Conservation (phyloP, 176 grass and related monocot genomes). For the Triticum turgidum region DNA sequence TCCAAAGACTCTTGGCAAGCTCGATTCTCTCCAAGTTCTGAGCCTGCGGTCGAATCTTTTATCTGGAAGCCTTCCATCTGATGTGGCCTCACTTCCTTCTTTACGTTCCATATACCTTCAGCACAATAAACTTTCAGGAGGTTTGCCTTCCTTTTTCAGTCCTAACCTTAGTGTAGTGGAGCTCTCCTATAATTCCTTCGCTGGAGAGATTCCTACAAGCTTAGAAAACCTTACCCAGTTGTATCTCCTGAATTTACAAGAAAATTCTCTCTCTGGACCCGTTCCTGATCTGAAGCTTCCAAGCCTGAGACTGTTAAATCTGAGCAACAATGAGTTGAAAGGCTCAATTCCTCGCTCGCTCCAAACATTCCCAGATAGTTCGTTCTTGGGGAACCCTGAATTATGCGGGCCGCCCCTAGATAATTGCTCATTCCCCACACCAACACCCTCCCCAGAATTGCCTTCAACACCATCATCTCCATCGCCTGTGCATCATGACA, state of each 20-base stretch:
- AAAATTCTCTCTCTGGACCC: constrained; percentile 67
- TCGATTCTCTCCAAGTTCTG: constrained; percentile 69
- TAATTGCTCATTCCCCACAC: constrained; percentile 58
- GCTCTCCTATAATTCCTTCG: constrained; percentile 86
- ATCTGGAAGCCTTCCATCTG: constrained; percentile 63
- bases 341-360: constrained; percentile 70
- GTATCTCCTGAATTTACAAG: constrained; percentile 58
- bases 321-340: constrained; percentile 81
- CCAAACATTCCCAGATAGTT: constrained; percentile 52
- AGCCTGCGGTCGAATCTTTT: constrained; percentile 87
- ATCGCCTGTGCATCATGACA: constrained; percentile 23
- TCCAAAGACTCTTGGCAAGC: constrained; percentile 69
- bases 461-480: constrained; percentile 31
- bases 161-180: constrained; percentile 57
- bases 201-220: constrained; percentile 47
- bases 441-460: constrained; percentile 33
- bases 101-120: constrained; percentile 77
- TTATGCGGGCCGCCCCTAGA: constrained; percentile 76
- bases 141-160: constrained; percentile 50
- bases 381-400: constrained; percentile 74
- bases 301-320: constrained; percentile 63
- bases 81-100: constrained; percentile 66
- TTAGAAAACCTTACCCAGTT: constrained; percentile 73
- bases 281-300: constrained; percentile 72
- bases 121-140: constrained; percentile 81